Evolutionary conservation across 805 yeast genomes (phyloP).

Genomic region (Hanseniaspora nectarophila): DNA sequence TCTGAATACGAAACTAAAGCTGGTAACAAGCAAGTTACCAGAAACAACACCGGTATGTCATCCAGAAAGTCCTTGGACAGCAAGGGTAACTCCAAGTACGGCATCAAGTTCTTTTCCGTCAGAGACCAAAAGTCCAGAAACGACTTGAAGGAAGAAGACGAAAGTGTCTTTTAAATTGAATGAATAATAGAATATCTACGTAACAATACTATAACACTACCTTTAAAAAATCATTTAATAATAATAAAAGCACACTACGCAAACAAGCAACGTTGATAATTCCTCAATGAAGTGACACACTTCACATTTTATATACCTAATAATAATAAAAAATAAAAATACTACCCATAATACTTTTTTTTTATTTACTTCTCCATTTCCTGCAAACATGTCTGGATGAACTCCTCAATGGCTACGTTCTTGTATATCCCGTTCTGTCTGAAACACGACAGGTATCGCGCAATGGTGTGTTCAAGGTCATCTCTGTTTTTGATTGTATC

Average conservation of each 20-base stretch:
- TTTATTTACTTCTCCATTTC: slow-evolving; percentile 12
- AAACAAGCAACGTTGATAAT: too few species aligned
- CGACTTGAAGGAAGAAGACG: slow-evolving; percentile 33
- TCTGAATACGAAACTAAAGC: slow-evolving; percentile 13
- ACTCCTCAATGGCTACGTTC: slow-evolving; percentile 54
- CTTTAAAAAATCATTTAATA: too few species aligned
- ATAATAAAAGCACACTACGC: too few species aligned
- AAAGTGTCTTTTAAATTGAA: slow-evolving; percentile 19
- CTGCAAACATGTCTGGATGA: slow-evolving; percentile 30
- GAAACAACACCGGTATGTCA: slow-evolving; percentile 15
- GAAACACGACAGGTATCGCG: slow-evolving; percentile 45
- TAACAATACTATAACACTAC: too few species aligned
- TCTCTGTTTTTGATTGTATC: slow-evolving; percentile 20
- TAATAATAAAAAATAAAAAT: not conserved
- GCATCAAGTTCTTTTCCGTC: slow-evolving; percentile 67
- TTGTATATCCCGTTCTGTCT: slow-evolving; percentile 49
- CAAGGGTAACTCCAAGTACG: slow-evolving; percentile 29
- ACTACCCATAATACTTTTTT: not conserved
- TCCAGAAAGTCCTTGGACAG: slow-evolving; percentile 14
- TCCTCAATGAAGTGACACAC: too few species aligned
- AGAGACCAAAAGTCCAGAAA: slow-evolving; percentile 36
- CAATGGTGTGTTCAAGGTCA: slow-evolving; percentile 40
- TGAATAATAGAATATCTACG: too few species aligned
- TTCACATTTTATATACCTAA: not conserved
- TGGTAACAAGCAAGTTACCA: slow-evolving; percentile 8